Percentiles rank a stretch among this genome's conserved stretches.
Evolutionary conservation across 2,329 filamentous ascomycete genomes (phyloP).

Genomic region (Cordyceps fumosorosea): DNA sequence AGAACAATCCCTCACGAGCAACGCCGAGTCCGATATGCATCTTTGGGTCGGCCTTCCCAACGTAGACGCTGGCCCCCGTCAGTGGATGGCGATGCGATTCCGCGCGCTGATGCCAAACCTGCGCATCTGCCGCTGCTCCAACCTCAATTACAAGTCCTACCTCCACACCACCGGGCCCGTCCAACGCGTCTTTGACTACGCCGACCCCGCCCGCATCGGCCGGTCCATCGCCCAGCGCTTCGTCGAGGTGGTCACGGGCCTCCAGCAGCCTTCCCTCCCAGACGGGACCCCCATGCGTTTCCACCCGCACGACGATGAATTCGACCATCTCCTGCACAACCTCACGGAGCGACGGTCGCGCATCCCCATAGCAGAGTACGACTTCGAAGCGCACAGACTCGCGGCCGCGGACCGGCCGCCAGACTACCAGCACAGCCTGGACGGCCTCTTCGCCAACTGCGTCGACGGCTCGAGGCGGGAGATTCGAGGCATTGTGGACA

Average conservation of each 20-base stretch:
- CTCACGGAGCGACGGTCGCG: constrained; percentile 18
- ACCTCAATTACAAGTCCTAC: constrained; percentile 38
- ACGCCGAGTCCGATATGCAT: constrained; percentile 27
- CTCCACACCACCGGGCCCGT: constrained; percentile 25
- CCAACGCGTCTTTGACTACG: constrained; percentile 32
- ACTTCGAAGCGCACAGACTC: constrained; percentile 32
- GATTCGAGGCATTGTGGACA: constrained; percentile 38
- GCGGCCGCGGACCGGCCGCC: constrained; percentile 35
- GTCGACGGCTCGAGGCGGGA: constrained; percentile 38
- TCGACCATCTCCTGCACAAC: constrained; percentile 17
- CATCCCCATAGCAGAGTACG: constrained; percentile 17
- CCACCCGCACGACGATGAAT: constrained; percentile 4
- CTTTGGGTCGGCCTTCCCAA: constrained; percentile 43
- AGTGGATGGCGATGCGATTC: constrained; percentile 38
- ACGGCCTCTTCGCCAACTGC: constrained; percentile 38
- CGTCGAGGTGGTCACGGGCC: constrained; percentile 37
- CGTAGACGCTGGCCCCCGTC: constrained; percentile 27
- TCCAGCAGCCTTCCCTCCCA: constrained; percentile 27
- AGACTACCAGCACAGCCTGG: constrained; percentile 36
- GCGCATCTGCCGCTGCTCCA: constrained; percentile 36
- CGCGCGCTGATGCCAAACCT: constrained; percentile 30
- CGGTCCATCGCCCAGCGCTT: constrained; percentile 39
- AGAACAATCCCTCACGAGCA: constrained; percentile 27
- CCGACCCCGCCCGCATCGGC: constrained; percentile 35
- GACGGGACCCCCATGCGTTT: constrained; percentile 18